Evolutionary conservation across 805 yeast species (phyloP), one percentile per base, ranked within the genome.

Genomic region (Saturnispora sanitii): DNA sequence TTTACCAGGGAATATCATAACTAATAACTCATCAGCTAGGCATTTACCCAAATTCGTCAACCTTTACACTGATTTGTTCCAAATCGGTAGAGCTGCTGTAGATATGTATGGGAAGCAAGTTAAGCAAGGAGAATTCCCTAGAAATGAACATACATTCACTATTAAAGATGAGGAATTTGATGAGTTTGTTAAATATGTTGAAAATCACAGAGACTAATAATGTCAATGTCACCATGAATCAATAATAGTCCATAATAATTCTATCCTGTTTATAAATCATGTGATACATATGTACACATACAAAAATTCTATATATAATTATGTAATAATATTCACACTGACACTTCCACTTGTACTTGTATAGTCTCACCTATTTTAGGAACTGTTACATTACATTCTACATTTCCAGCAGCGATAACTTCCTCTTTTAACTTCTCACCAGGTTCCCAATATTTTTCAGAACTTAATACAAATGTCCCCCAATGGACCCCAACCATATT

Each of bases 401-500:
- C 64, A 28, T 58, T 62, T 15, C 50, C 33, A 4, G 4, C 50
- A n/a, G 49, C 57, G 40, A 51, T 56, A 0, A 88, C 79, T 38
- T 75, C 56, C 35, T 64, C 58, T 35, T 69, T 71, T 31, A 88
- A 59, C 52, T 68, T 60, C 41, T 67, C 62, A 45, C 82, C 81
- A 1, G 96, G 96, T 57, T 88, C 97, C 28, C 84, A 56, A 48
- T 81, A 85, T 42, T 84, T 82, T 58, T 90, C 97, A 35, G 87
- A 82, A 57, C 95, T 82, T 49, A 90, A 62, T 20, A 86, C 78
- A 61, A 87, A 90, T 0, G 97, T 90, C 0, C 97, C 97, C 94
- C 96, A 90, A 60, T 90, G 97, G 25, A 90, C 86, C 1, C 97
- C 97, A 38, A 82, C 73, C 61, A 84, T 73, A 46, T 70, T 73